Conservation (phyloP, 129 eudicot species). For the Helichrysum umbraculigerum region DNA sequence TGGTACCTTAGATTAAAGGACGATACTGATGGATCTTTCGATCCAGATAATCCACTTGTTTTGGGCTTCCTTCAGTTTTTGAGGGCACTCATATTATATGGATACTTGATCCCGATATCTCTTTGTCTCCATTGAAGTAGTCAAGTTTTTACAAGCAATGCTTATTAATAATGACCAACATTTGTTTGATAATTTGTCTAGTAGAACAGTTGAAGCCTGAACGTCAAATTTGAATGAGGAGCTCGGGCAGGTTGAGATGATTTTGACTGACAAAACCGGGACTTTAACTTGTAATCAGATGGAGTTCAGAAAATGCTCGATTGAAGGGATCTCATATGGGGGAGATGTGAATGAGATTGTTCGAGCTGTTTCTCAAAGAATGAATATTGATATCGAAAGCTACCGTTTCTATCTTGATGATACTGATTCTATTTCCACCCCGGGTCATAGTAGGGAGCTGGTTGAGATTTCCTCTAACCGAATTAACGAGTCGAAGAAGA, state of each 20-base stretch:
- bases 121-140: constrained; percentile 57
- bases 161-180: constrained; percentile 48
- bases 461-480: constrained; percentile 36
- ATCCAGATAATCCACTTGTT: no score
- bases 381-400: constrained; percentile 52
- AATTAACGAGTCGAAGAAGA: constrained; percentile 30
- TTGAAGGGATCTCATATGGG: constrained; percentile 52
- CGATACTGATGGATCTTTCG: no score
- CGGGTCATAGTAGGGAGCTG: constrained; percentile 45
- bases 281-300: constrained; percentile 60
- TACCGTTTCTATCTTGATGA: constrained; percentile 45
- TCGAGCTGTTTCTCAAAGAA: constrained; percentile 53
- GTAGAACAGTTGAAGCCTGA: constrained; percentile 43
- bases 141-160: constrained; percentile 57
- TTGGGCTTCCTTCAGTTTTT: no score
- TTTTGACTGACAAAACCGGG: constrained; percentile 53
- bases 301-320: constrained; percentile 59
- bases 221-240: constrained; percentile 60
- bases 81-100: no score
- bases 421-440: constrained; percentile 38
- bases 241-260: constrained; percentile 57
- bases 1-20: no score
- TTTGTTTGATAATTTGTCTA: constrained; percentile 44
- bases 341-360: constrained; percentile 52
- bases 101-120: constrained; percentile 52